A percentile compares a stretch with the other conserved stretches of the same genome.
Conservation (phyloP, 2,329 filamentous ascomycete genomes). For the Fusarium miscanthi region DNA sequence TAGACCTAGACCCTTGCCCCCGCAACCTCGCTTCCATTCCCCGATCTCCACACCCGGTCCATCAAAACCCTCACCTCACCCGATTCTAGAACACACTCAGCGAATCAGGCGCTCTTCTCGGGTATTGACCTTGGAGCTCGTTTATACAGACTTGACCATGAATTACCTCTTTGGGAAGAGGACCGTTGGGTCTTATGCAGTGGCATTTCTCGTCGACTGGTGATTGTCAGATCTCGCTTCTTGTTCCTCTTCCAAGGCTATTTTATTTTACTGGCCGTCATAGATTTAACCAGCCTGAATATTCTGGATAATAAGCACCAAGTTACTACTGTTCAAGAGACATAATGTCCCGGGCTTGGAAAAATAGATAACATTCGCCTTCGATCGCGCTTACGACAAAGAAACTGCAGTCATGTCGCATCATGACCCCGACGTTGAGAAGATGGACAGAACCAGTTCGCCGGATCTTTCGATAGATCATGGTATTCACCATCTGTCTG, state of each 20-base stretch:
- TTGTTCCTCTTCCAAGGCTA: neutral
- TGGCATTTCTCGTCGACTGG: neutral
- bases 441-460: slow-evolving; percentile 49
- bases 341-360: slow-evolving; percentile 31
- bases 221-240: neutral
- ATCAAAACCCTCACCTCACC: slow-evolving; percentile 19
- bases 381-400: neutral
- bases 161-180: neutral
- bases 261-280: slow-evolving; percentile 21
- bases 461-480: slow-evolving; percentile 47
- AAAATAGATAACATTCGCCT: slow-evolving; percentile 20
- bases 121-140: slow-evolving; percentile 27
- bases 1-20: slow-evolving; percentile 7
- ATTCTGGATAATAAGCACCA: slow-evolving; percentile 1
- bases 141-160: slow-evolving; percentile 16
- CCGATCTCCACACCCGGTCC: slow-evolving; percentile 9
- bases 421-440: slow-evolving; percentile 46
- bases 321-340: neutral
- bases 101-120: slow-evolving; percentile 20
- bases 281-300: slow-evolving; percentile 14
- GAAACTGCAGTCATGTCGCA: slow-evolving; percentile 24
- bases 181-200: neutral
- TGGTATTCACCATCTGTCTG: slow-evolving; percentile 39
- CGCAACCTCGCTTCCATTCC: slow-evolving; percentile 33
- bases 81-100: slow-evolving; percentile 11